phyloP scores from a whole-genome alignment of 148 eudicot genomes.

The Oxyria digyna region DNA sequence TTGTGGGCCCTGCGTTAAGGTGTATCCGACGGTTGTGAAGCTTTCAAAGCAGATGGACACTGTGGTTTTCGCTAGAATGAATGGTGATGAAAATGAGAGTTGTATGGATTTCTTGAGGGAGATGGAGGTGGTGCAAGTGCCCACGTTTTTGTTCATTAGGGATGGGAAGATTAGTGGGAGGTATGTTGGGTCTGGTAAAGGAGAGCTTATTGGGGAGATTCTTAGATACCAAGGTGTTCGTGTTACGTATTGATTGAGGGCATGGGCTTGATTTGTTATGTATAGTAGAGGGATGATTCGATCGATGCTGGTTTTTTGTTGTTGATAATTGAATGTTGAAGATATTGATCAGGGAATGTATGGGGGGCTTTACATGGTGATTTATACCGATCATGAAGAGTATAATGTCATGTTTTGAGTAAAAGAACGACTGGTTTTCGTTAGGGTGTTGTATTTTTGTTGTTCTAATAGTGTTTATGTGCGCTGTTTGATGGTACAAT shows the following conservation, averaged over 20 bases:
- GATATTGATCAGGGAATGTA: too few relatives aligned
- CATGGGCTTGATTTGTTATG: too few relatives aligned
- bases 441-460: too few relatives aligned
- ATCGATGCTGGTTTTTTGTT: background rate
- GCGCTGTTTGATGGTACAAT: too few relatives aligned
- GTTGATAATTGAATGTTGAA: background rate
- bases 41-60: slow-evolving; percentile 66
- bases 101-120: slow-evolving; percentile 83
- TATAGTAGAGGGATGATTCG: background rate
- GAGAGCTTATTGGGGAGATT: slow-evolving; percentile 84
- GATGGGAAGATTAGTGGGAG: slow-evolving; percentile 79
- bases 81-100: slow-evolving; percentile 91
- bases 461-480: too few relatives aligned
- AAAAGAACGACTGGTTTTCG: too few relatives aligned
- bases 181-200: slow-evolving; percentile 89
- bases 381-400: too few relatives aligned
- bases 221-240: slow-evolving; percentile 91
- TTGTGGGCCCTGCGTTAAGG: slow-evolving; percentile 97
- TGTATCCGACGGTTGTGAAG: slow-evolving; percentile 87
- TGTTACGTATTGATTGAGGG: slow-evolving; percentile 41
- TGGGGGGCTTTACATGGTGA: too few relatives aligned
- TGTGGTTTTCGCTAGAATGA: slow-evolving; percentile 84
- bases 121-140: slow-evolving; percentile 80
- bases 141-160: slow-evolving; percentile 86
- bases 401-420: too few relatives aligned